Percentiles rank a stretch among this genome's conserved stretches.
phyloP scores from a whole-genome alignment of 139 green algal species.

The Limnomonas spitsbergensis region DNA sequence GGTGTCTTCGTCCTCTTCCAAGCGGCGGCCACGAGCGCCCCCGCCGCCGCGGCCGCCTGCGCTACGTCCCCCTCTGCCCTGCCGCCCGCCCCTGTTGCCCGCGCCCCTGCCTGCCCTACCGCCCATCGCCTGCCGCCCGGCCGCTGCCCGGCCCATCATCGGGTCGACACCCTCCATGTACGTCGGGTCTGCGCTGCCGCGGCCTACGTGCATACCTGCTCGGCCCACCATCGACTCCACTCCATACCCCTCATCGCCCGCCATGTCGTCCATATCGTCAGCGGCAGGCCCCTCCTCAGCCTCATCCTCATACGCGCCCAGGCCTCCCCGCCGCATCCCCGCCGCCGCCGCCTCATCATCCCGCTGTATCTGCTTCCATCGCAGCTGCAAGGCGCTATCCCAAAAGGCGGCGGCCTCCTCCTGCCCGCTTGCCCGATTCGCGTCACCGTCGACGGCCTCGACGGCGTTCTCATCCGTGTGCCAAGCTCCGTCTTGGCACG shows the following conservation, averaged over 20 bases:
- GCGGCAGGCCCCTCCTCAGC: neutral
- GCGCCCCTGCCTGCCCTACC: neutral
- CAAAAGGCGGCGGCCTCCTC: slow-evolving; percentile 1
- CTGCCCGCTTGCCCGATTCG: too few relatives aligned
- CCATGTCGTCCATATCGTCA: slow-evolving; percentile 6
- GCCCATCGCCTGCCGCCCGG: neutral
- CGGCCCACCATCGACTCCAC: neutral
- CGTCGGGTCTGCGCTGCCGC: neutral
- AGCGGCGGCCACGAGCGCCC: neutral
- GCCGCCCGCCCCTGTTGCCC: slow-evolving; percentile 21
- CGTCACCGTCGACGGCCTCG: too few relatives aligned
- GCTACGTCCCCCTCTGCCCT: slow-evolving; percentile 10
- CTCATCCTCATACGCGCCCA: neutral
- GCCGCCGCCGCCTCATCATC: neutral
- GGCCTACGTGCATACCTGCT: neutral
- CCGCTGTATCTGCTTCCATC: slow-evolving; percentile 2
- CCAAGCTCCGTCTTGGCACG: too few relatives aligned
- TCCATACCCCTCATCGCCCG: slow-evolving; percentile 11
- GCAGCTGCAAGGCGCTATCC: slow-evolving; percentile 4
- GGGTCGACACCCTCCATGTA: slow-evolving; percentile 5
- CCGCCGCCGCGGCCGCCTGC: neutral
- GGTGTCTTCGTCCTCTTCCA: neutral
- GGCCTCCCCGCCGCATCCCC: slow-evolving; percentile 22
- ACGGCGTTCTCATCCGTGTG: too few relatives aligned
- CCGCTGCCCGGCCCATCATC: slow-evolving; percentile 10